phyloP scores from a whole-genome alignment of 2,329 filamentous ascomycete genomes.

The Ascocoryne sarcoides region DNA sequence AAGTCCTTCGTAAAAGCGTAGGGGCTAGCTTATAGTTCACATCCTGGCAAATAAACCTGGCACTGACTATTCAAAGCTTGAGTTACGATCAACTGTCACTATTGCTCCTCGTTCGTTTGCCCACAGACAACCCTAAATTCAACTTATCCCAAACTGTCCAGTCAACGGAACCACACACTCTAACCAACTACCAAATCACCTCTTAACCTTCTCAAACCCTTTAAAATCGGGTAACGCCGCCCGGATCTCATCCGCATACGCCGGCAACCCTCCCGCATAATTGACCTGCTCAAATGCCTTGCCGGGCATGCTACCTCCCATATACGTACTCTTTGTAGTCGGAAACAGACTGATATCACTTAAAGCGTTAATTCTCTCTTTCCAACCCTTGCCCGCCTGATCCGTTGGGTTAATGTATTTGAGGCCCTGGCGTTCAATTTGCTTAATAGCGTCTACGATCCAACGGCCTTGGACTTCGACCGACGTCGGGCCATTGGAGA shows the following conservation, averaged over 20 bases:
- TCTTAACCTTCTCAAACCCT: constrained; percentile 25
- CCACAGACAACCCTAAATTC: no score
- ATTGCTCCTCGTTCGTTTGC: no score
- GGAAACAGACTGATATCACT: constrained; percentile 41
- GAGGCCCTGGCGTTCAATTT: constrained; percentile 38
- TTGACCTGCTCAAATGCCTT: constrained; percentile 44
- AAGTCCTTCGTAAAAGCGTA: no score
- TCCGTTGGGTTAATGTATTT: constrained; percentile 41
- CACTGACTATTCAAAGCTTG: no score
- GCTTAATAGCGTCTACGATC: constrained; percentile 42
- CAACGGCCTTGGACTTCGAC: constrained; percentile 48
- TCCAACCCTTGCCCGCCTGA: constrained; percentile 41
- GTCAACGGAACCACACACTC: no score
- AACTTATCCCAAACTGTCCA: no score
- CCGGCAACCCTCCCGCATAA: constrained; percentile 31
- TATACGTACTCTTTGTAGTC: constrained; percentile 42
- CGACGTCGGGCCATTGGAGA: constrained; percentile 46
- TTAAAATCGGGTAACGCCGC: constrained; percentile 29
- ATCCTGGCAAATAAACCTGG: no score
- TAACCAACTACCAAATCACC: neutral
- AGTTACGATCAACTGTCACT: no score
- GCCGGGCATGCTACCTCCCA: constrained; percentile 46
- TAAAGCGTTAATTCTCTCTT: constrained; percentile 37
- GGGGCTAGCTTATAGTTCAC: no score
- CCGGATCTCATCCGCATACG: constrained; percentile 14